Evolutionary conservation across 148 eudicot species (phyloP).

Genomic region (Camellia granthamiana): DNA sequence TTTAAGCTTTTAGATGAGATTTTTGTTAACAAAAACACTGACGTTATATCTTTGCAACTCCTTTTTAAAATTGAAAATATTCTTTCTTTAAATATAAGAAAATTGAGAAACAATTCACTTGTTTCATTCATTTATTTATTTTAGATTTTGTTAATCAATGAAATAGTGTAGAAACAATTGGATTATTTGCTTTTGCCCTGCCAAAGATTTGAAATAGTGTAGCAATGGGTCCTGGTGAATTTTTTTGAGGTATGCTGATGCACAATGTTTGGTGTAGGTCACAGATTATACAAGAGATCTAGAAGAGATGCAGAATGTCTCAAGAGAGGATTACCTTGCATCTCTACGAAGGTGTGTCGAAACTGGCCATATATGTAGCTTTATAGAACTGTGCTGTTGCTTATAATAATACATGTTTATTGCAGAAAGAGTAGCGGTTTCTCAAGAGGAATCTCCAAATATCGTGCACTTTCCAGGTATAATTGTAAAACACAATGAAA

Average conservation of each 20-base stretch:
- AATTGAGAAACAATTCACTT: not conserved
- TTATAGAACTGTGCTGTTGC: slow-evolving; percentile 15
- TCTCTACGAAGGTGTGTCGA: slow-evolving; percentile 74
- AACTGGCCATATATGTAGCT: not conserved
- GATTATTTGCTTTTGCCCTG: not conserved
- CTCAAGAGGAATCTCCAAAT: slow-evolving; percentile 88
- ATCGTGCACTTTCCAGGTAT: slow-evolving; percentile 90
- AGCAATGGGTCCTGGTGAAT: not conserved
- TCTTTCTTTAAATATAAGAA: not conserved
- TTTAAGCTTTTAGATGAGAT: not conserved
- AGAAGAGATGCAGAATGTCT: slow-evolving; percentile 95
- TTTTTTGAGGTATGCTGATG: not conserved
- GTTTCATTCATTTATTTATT: not conserved
- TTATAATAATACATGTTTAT: slow-evolving; percentile 24
- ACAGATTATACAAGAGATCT: slow-evolving; percentile 91
- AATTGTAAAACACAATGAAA: not conserved
- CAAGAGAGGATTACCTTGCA: slow-evolving; percentile 98
- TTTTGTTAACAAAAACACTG: not conserved
- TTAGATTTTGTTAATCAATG: not conserved
- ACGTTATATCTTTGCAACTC: not conserved
- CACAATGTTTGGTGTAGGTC: slow-evolving; percentile 53
- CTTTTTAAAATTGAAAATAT: not conserved
- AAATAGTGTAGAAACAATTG: not conserved
- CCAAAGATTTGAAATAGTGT: not conserved
- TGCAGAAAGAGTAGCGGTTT: slow-evolving; percentile 99